Evolutionary conservation across 148 eudicot species (phyloP), one percentile per base, ranked within the genome.

Genomic region (Arctostaphylos glauca): DNA sequence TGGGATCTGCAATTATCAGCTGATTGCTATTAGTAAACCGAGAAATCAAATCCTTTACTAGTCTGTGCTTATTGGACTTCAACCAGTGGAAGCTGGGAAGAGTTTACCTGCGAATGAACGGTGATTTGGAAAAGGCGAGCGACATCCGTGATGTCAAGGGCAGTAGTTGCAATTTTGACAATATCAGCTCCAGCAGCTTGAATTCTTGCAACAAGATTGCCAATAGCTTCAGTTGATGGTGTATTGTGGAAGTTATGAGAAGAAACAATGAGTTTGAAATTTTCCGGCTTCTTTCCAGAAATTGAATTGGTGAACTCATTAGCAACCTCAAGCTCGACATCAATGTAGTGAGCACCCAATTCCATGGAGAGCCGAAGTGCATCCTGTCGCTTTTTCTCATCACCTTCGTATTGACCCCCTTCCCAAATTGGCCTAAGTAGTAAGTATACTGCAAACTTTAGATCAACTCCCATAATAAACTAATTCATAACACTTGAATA

Each of bases 171-270:
- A 86, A 94, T 87, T 84, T 92, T 92, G n/a, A 92, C 96, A 75
- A 94, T 91, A 85, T 94, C 98, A 31, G 98, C 98, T 77, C 98
- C 98, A 80, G 90, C 87, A 75, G 93, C 92, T 86, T 94, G 98
- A 85, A 91, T 92, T 72, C 86, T 89, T 8, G 91, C 93, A 60
- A 87, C 98, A 74, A 94, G 98, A 85, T 86, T 83, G 47, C 94
- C 96, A 50, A 94, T 88, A 59, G 90, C 95, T 84, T 94, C 94
- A 68, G 78, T 83, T 13, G 94, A 88, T 54, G 98, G 98, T 6
- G 98, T 94, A 21, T 62, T 78, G 14, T 94, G 88, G 84, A 91
- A 94, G 86, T 94, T 92, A 88, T 94, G 98, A 76, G 96, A 91
- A 66, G 98, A 94, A 80, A 94, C 96, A 46, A 94, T 89, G 55